These are phyloP conservation scores for Talaromyces sp. DNA, from an alignment of 2,329 filamentous ascomycete genomes.

Conservation along the genomic window DNA sequence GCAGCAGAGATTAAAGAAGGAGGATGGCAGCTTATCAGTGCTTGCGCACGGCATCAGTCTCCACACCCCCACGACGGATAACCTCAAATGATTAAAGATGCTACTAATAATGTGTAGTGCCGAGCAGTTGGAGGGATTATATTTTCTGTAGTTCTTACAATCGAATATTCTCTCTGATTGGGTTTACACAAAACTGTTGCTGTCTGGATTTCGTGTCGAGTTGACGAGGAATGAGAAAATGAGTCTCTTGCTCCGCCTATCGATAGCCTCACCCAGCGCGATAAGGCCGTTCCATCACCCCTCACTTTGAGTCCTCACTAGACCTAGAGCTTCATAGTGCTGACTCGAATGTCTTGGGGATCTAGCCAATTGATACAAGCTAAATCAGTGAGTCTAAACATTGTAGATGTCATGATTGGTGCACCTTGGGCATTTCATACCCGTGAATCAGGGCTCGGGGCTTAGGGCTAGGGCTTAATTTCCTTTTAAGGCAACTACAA, in stretches of 20 bases:
- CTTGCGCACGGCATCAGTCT: neutral
- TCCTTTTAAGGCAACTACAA: neutral
- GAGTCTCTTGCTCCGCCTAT: neutral
- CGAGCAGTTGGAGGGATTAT: neutral
- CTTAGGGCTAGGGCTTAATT: constrained; percentile 7
- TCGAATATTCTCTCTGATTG: neutral
- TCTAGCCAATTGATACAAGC: neutral
- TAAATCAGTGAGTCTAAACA: neutral
- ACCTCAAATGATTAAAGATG: neutral
- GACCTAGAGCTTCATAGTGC: neutral
- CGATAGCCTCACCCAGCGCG: neutral
- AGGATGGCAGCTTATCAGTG: neutral
- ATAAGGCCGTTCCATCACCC: neutral
- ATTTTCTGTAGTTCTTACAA: neutral
- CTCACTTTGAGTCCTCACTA: neutral
- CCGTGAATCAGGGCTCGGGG: neutral
- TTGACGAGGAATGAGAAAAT: neutral
- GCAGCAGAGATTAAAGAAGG: neutral
- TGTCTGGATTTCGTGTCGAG: neutral
- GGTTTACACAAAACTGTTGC: neutral
- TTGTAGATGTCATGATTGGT: neutral
- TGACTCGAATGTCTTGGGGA: neutral
- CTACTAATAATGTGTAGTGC: no score
- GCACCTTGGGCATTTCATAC: neutral
- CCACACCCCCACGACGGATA: constrained; percentile 2